Evolutionary conservation across 2,329 filamentous ascomycete species (phyloP).

Genomic region (Coniella lustricola): DNA sequence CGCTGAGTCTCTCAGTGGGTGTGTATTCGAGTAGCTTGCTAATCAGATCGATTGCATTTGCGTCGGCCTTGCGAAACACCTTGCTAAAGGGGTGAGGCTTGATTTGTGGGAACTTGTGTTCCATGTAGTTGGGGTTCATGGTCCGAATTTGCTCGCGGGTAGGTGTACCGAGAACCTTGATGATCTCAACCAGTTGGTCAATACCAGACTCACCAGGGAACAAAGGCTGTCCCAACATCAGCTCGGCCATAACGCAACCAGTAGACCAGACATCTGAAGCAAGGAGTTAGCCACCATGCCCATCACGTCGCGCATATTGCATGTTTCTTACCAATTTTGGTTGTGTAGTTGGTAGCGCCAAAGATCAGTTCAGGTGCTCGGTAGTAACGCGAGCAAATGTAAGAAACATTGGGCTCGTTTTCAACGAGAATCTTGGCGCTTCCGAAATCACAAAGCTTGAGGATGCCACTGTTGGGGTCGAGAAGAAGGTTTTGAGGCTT

Average conservation of each 20-base stretch:
- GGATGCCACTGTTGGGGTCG: conserved; percentile 80
- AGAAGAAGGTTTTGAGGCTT: conserved; percentile 97
- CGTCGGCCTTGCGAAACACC: conserved; percentile 94
- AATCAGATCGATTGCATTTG: conserved; percentile 90
- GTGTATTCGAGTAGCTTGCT: conserved; percentile 93
- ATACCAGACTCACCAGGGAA: conserved; percentile 99
- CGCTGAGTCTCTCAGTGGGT: conserved; percentile 86
- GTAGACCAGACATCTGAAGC: conserved; percentile 95
- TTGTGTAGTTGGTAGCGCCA: conserved; percentile 98
- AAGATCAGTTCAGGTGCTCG: conserved; percentile 97
- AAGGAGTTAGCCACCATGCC: background rate
- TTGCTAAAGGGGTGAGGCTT: conserved; percentile 99
- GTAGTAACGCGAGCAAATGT: conserved; percentile 99
- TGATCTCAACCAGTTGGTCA: conserved; percentile 97
- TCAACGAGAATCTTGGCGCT: conserved; percentile 98
- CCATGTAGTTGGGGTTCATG: conserved; percentile 99
- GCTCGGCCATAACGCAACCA: conserved; percentile 96
- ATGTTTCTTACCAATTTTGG: conserved; percentile 84
- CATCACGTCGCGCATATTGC: background rate
- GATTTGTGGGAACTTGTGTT: conserved; percentile 99
- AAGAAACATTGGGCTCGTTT: conserved; percentile 98
- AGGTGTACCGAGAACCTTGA: conserved; percentile 95
- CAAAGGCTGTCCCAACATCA: conserved; percentile 96
- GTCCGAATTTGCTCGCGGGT: conserved; percentile 97
- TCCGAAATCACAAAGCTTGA: conserved; percentile 98